Conservation (phyloP, 2,329 filamentous ascomycete species). For the Aspergillus flavus region DNA sequence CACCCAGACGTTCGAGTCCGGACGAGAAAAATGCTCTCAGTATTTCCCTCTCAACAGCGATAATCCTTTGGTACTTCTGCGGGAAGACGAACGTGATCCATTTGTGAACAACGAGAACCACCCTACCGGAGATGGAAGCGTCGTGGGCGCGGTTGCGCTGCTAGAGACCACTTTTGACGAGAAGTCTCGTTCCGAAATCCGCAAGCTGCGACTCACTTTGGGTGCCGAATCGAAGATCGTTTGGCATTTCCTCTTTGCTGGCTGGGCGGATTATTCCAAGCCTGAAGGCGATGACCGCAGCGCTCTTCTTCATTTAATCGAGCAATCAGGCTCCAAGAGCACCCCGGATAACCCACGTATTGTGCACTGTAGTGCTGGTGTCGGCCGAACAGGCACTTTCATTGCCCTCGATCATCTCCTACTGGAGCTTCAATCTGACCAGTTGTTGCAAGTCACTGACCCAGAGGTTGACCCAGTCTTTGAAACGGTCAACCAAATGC, state of each 20-base stretch:
- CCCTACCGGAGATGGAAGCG: constrained; percentile 64
- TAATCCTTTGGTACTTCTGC: constrained; percentile 51
- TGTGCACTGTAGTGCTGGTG: constrained; percentile 86
- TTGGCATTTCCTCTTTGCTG: constrained; percentile 82
- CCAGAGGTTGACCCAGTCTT: constrained; percentile 69
- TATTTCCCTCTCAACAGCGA: constrained; percentile 73
- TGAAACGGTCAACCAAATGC: constrained; percentile 75
- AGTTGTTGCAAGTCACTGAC: constrained; percentile 55
- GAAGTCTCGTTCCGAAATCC: constrained; percentile 66
- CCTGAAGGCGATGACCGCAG: constrained; percentile 60
- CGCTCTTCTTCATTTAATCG: constrained; percentile 55
- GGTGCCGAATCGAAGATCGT: constrained; percentile 63
- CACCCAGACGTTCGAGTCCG: constrained; percentile 80
- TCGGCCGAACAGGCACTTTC: constrained; percentile 92
- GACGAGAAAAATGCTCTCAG: constrained; percentile 80
- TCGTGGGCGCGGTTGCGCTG: constrained; percentile 70
- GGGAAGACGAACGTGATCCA: constrained; percentile 37
- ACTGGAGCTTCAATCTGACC: constrained; percentile 75
- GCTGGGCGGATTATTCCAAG: constrained; percentile 89
- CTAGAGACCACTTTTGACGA: constrained; percentile 57
- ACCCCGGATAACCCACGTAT: constrained; percentile 71
- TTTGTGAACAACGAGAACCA: constrained; percentile 61
- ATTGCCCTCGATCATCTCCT: constrained; percentile 93
- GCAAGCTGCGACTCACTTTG: constrained; percentile 64
- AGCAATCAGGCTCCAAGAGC: constrained; percentile 47